Evolutionary conservation across 495 filamentous ascomycete genomes (phyloP), one percentile per base, ranked within the genome.

Genomic region (Trichoderma virens): DNA sequence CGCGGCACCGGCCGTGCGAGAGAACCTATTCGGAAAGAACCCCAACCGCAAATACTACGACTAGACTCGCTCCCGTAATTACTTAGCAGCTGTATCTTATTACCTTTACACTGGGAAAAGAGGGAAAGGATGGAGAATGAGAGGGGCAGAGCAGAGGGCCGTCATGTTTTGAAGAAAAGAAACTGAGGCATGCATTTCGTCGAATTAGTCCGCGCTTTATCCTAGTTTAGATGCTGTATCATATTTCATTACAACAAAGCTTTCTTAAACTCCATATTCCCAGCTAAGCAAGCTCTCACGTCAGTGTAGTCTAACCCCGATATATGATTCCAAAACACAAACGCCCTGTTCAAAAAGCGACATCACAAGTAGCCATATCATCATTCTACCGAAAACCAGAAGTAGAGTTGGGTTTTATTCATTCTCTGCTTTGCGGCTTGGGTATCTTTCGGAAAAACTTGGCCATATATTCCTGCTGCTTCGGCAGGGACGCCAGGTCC

Each of bases 31-130:
- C 70, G 95, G 95, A 47, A 84, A 89, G 78, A 98, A 98, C 79
- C 80, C 83, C 60, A 97, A 97, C 82, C 85, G 95, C 66, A 94
- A 85, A 76, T 99, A 97, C 84, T 89, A 86, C 70, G 92, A 98
- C 73, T 99, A 43, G 23, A 61, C 20, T 61, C 35, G 9, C 20
- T 11, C 20, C 60, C 1, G 3, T 11, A 25, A 18, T 61, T 11
- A 61, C 60, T 61, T 25, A 30, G 63, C 47, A 65, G 16, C 45
- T 39, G 27, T 28, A 56, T 51, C 47, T 39, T 30, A 31, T 38
- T 60, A 47, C 18, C 43, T 56, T 56, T 7, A 31, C 9, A 13
- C 51, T 9, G 13, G 23, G 25, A 30, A 28, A 56, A 11, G 41
- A n/a, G 51, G 51, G 25, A 56, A 30, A 28, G 20, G 23, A 28